Evolutionary conservation across 2,329 filamentous ascomycete genomes (phyloP).

Genomic region (Fusarium ambrosium): DNA sequence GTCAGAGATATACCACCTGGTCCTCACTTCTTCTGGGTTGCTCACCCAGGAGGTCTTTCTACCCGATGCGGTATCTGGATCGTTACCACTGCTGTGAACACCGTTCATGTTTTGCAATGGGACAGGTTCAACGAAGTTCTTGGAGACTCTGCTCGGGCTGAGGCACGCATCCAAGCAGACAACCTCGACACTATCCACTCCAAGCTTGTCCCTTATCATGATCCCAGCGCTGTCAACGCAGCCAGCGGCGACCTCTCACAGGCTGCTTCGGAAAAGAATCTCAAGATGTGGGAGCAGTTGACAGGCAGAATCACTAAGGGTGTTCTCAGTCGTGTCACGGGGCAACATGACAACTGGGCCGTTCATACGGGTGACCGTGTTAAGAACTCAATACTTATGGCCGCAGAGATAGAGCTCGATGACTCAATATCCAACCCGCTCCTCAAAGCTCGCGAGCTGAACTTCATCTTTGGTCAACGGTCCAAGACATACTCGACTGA

Average conservation of each 20-base stretch:
- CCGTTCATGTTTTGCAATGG: constrained; percentile 66
- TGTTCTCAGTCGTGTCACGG: constrained; percentile 63
- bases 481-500: constrained; percentile 58
- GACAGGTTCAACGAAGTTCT: constrained; percentile 69
- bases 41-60: constrained; percentile 62
- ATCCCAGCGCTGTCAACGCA: constrained; percentile 49
- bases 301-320: constrained; percentile 61
- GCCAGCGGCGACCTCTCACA: constrained; percentile 33
- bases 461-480: constrained; percentile 62
- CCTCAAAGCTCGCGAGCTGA: constrained; percentile 58
- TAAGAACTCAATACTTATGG: constrained; percentile 57
- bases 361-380: constrained; percentile 68
- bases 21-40: constrained; percentile 71
- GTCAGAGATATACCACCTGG: constrained; percentile 68
- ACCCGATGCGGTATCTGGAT: constrained; percentile 72
- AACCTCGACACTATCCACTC: constrained; percentile 55
- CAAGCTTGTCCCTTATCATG: constrained; percentile 61
- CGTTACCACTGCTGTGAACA: constrained; percentile 52
- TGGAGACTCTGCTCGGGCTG: constrained; percentile 60
- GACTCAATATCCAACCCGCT: constrained; percentile 52
- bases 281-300: constrained; percentile 65
- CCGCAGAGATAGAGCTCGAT: constrained; percentile 57
- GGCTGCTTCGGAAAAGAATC: constrained; percentile 40
- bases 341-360: constrained; percentile 61
- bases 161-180: constrained; percentile 60